Conservation (phyloP, 2,329 filamentous ascomycete genomes). For the Tolypocladium pustulatum region DNA sequence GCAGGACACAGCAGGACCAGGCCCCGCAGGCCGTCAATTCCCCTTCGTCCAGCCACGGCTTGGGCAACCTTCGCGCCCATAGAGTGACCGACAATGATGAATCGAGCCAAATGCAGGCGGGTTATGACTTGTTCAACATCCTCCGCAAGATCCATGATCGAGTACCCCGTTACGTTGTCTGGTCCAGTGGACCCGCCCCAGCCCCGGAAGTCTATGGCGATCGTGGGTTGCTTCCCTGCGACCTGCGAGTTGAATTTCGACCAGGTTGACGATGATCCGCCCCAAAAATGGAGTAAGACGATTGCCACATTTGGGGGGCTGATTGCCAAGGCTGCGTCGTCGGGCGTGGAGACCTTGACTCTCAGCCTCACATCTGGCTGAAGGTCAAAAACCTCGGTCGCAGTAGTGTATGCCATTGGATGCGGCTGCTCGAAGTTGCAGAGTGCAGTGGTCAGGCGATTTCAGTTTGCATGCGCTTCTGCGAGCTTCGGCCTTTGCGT, state of each 20-base stretch:
- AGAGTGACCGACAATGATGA: slow-evolving; percentile 4
- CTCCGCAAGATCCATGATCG: slow-evolving; percentile 1
- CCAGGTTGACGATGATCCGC: slow-evolving; percentile 4
- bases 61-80: slow-evolving; percentile 5
- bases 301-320: neutral
- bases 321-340: neutral
- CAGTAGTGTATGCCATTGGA: neutral
- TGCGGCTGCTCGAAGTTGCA: neutral
- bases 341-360: neutral
- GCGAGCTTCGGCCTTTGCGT: too few species aligned
- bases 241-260: neutral
- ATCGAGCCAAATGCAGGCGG: neutral
- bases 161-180: neutral
- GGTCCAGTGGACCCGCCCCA: slow-evolving; percentile 6
- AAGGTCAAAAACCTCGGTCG: neutral
- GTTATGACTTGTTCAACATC: slow-evolving; percentile 3
- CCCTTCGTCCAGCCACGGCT: neutral
- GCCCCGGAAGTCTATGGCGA: slow-evolving; percentile 2
- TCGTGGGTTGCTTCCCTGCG: neutral
- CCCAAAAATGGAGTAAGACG: slow-evolving; percentile 7
- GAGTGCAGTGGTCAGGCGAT: too few species aligned
- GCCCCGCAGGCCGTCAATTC: neutral
- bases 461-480: too few species aligned
- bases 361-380: neutral
- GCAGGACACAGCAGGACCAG: slow-evolving; percentile 2